Conservation (phyloP, 163 green algal species). For the Prototheca wickerhamii region DNA sequence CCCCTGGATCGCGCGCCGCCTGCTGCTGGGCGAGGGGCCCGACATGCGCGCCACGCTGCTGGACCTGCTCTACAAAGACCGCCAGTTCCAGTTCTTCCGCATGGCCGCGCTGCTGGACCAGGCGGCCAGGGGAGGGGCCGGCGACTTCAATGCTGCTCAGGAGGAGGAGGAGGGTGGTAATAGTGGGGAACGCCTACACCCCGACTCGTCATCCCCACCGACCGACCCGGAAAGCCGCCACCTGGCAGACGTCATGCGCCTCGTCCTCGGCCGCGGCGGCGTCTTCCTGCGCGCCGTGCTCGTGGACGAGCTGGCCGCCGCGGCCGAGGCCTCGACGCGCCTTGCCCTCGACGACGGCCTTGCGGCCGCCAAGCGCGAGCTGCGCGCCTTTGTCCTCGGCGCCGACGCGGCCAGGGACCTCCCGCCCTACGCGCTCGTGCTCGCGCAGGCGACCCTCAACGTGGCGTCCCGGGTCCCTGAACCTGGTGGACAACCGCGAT, state of each 20-base stretch:
- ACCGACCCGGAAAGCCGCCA: background rate
- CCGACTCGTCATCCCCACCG: background rate
- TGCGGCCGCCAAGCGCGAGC: constrained; percentile 2
- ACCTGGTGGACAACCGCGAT: constrained; percentile 26
- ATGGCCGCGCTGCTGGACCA: constrained; percentile 68
- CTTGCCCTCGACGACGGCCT: constrained; percentile 42
- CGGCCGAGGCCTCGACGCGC: constrained; percentile 56
- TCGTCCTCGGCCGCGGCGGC: constrained; percentile 59
- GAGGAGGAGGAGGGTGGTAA: background rate
- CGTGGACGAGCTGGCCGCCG: constrained; percentile 72
- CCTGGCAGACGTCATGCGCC: constrained; percentile 27
- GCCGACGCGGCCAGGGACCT: constrained; percentile 3
- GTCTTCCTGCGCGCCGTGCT: constrained; percentile 69
- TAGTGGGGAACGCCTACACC: background rate
- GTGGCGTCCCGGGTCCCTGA: constrained; percentile 28
- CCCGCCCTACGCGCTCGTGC: background rate
- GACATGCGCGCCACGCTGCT: constrained; percentile 64
- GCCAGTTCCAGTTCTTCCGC: constrained; percentile 49
- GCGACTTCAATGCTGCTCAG: background rate
- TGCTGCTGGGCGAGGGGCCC: constrained; percentile 62
- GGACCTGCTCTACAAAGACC: constrained; percentile 66
- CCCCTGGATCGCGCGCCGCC: constrained; percentile 74
- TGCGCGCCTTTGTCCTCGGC: constrained; percentile 17
- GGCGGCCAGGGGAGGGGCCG: constrained; percentile 9
- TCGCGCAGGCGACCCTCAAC: constrained; percentile 17